A percentile compares a stretch with the other conserved stretches of the same genome.
Evolutionary conservation across 139 green algal genomes (phyloP).

Genomic region (Volvox reticuliferus): DNA sequence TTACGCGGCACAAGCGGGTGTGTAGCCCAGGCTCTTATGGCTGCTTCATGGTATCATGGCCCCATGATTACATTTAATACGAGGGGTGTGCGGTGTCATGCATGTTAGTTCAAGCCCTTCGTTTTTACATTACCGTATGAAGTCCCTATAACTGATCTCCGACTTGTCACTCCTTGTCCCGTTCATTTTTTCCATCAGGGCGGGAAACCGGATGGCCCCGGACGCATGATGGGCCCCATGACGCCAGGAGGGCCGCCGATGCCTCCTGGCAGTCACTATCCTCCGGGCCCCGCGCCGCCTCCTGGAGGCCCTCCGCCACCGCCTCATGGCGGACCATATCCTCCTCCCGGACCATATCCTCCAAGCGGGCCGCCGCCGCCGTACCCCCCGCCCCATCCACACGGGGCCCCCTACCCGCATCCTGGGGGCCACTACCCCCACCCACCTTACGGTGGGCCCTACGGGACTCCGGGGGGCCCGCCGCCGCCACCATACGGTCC

Average conservation of each 20-base stretch:
- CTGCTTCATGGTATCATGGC: no score
- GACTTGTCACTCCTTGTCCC: no score
- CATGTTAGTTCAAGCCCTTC: no score
- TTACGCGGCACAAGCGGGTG: no score
- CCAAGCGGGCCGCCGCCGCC: conserved; percentile 42
- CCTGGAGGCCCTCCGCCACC: conserved; percentile 18
- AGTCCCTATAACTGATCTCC: no score
- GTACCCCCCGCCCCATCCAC: conserved; percentile 7
- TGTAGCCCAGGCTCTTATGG: no score
- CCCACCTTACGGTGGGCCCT: neutral
- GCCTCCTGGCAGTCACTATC: neutral
- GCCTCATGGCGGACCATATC: conserved; percentile 3
- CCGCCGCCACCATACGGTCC: conserved; percentile 7
- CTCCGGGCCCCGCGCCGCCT: neutral
- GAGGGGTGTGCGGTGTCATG: no score
- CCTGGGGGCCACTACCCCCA: neutral
- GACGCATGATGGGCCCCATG: conserved; percentile 28
- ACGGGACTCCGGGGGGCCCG: neutral
- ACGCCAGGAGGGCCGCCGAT: neutral
- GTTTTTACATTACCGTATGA: no score
- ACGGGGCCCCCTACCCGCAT: neutral
- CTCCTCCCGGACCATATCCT: no score
- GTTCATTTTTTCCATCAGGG: no score
- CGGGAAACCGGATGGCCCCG: neutral
- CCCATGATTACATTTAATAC: no score